These are phyloP conservation scores for Sphaerobolus stellatus DNA, from an alignment of 1,284 basidiomycete genomes.

Conservation along the genomic window DNA sequence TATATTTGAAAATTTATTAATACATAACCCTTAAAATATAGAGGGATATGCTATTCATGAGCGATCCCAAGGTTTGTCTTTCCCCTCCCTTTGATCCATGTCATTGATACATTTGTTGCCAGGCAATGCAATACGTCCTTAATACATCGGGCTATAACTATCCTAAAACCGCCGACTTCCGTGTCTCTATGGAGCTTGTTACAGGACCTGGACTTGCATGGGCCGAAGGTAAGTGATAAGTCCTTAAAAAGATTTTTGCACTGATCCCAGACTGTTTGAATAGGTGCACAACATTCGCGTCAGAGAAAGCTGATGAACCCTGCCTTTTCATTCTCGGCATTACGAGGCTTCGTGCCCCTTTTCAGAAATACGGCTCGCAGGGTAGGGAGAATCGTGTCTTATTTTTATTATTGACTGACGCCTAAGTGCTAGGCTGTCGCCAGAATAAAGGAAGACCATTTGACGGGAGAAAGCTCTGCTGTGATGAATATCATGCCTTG, in stretches of 20 bases:
- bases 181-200: constrained; percentile 29
- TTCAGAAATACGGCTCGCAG: constrained; percentile 47
- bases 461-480: constrained; percentile 30
- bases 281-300: background rate
- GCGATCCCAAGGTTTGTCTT: too few species aligned
- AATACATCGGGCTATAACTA: constrained; percentile 41
- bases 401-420: constrained; percentile 12
- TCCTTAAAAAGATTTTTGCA: background rate
- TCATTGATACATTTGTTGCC: background rate
- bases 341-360: constrained; percentile 48
- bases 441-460: constrained; percentile 11
- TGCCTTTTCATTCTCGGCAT: constrained; percentile 46
- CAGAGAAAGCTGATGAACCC: constrained; percentile 45
- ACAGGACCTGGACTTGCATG: constrained; percentile 38
- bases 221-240: constrained; percentile 37
- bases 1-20: too few species aligned
- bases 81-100: background rate
- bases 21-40: too few species aligned
- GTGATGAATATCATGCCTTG: constrained; percentile 39
- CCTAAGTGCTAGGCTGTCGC: background rate
- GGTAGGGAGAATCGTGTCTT: constrained; percentile 30
- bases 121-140: constrained; percentile 43
- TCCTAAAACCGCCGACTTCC: constrained; percentile 35
- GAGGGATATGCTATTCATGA: too few species aligned
- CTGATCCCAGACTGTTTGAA: background rate